Conservation (phyloP, 768 basidiomycete genomes). For the Pulveroboletus sp. region DNA sequence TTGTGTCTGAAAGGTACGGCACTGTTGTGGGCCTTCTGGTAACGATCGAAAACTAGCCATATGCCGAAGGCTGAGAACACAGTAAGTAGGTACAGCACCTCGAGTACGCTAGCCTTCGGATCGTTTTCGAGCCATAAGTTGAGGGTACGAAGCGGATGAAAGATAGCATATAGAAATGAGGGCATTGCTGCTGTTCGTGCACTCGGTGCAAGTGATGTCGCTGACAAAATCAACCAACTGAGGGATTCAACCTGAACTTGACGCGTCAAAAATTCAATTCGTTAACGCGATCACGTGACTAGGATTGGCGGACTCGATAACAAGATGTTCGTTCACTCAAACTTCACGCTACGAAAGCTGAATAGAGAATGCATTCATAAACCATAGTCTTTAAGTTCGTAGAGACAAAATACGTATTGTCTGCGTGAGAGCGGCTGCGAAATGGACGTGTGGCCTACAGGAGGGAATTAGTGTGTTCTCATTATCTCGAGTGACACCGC, state of each 20-base stretch:
- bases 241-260: not conserved
- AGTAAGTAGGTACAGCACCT: constrained; percentile 62
- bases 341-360: no score
- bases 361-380: not conserved
- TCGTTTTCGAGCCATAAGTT: constrained; percentile 46
- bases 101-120: constrained; percentile 46
- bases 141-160: constrained; percentile 51
- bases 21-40: constrained; percentile 68
- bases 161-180: constrained; percentile 33
- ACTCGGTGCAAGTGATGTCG: not conserved
- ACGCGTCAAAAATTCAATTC: constrained; percentile 8
- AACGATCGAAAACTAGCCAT: constrained; percentile 71
- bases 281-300: constrained; percentile 20
- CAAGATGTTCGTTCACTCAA: no score
- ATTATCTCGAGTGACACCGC: not conserved
- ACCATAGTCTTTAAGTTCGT: no score
- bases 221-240: not conserved
- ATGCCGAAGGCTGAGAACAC: constrained; percentile 75
- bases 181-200: constrained; percentile 20
- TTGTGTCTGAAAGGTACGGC: constrained; percentile 62
- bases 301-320: no score
- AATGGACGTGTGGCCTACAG: no score
- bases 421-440: no score
- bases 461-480: not conserved
- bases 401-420: no score